Evolutionary conservation across 352 stramenopile species (phyloP).

Genomic region (Blastocystis sp.): DNA sequence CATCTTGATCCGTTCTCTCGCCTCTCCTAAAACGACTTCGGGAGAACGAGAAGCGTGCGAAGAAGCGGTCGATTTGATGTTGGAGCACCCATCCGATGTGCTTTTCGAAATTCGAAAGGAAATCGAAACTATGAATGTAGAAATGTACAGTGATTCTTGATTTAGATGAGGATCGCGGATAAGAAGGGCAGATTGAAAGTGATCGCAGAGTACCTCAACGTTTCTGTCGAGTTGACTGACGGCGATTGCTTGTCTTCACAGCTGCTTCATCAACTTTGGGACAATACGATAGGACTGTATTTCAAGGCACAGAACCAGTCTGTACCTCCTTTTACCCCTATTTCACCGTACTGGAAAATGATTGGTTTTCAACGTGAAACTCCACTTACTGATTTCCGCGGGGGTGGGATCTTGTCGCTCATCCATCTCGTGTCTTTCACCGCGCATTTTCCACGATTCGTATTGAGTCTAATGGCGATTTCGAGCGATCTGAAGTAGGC

Average conservation of each 20-base stretch:
- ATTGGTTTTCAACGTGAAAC: constrained; percentile 57
- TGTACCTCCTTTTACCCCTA: neutral
- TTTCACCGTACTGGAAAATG: constrained; percentile 48
- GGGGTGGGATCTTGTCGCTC: constrained; percentile 24
- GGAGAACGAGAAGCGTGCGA: neutral
- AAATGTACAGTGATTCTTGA: neutral
- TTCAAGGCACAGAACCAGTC: neutral
- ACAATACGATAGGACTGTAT: neutral
- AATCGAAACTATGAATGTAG: neutral
- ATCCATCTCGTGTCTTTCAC: constrained; percentile 9
- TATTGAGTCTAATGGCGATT: neutral
- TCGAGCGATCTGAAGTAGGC: neutral
- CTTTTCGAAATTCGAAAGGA: neutral
- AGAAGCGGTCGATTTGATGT: neutral
- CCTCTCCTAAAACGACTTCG: neutral
- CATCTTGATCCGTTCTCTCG: neutral
- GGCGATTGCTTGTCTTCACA: neutral
- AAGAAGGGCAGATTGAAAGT: neutral
- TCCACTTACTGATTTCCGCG: constrained; percentile 52
- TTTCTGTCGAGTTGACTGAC: neutral
- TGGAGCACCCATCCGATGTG: neutral
- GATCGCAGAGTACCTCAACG: neutral
- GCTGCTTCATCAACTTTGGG: constrained; percentile 10
- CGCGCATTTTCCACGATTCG: neutral
- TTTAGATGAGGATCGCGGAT: neutral